Evolutionary conservation across 2,329 filamentous ascomycete genomes (phyloP).

Genomic region (Cladorrhinum sp.): DNA sequence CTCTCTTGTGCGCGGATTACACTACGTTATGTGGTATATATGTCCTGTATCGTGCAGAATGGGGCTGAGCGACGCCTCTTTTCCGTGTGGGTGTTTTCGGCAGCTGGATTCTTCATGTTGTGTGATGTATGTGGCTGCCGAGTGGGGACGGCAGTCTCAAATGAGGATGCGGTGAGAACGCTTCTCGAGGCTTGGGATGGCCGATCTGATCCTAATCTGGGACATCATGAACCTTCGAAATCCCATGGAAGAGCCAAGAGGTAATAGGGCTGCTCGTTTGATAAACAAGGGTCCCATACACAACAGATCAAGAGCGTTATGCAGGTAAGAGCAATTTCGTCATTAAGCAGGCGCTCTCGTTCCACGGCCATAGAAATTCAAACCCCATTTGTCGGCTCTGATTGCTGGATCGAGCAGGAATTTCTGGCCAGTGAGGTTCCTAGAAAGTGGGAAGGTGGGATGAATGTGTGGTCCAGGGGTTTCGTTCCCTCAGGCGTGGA

Average conservation of each 20-base stretch:
- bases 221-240: not conserved
- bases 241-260: not conserved
- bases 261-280: not conserved
- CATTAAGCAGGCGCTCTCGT: not conserved
- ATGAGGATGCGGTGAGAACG: not conserved
- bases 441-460: not conserved
- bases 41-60: not conserved
- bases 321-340: not conserved
- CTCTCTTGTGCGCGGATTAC: not conserved
- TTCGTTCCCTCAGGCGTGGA: conserved; percentile 8
- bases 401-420: conserved; percentile 12
- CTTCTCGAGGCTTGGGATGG: not conserved
- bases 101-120: not conserved
- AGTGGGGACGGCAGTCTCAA: not conserved
- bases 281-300: not conserved
- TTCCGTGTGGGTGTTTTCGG: not conserved
- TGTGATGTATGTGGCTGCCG: not conserved
- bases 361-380: not conserved
- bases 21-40: not conserved
- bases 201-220: not conserved
- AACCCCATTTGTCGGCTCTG: conserved; percentile 9
- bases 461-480: not conserved
- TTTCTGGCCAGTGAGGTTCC: conserved; percentile 9
- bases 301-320: not conserved
- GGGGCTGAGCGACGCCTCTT: not conserved